These are phyloP conservation scores for Trichoderma hamatum DNA, from an alignment of 2,329 filamentous ascomycete genomes.

Conservation along the genomic window DNA sequence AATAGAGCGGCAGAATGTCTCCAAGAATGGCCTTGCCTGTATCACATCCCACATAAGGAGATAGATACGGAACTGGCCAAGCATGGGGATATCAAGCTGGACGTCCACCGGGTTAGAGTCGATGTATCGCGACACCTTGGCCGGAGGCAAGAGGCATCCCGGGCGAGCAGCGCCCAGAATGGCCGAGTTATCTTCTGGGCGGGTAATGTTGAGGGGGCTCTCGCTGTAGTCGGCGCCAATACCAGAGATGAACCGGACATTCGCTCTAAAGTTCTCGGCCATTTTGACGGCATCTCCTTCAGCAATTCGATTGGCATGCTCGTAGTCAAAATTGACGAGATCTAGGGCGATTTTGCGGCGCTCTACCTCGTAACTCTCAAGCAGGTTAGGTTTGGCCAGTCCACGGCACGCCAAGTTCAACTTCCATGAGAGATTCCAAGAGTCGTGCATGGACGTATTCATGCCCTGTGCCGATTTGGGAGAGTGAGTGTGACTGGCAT, in stretches of 20 bases:
- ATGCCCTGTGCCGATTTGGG: slow-evolving; percentile 72
- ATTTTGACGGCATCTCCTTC: slow-evolving; percentile 65
- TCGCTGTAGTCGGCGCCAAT: slow-evolving; percentile 65
- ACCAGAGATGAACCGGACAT: slow-evolving; percentile 74
- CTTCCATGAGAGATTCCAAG: slow-evolving; percentile 60
- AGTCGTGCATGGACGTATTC: slow-evolving; percentile 74
- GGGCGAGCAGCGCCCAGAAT: slow-evolving; percentile 54
- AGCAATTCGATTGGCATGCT: slow-evolving; percentile 61
- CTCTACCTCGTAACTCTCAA: slow-evolving; percentile 56
- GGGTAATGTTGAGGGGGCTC: slow-evolving; percentile 53
- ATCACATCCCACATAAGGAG: slow-evolving; percentile 68
- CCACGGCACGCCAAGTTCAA: slow-evolving; percentile 52
- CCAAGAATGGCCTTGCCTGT: slow-evolving; percentile 59
- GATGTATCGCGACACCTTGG: slow-evolving; percentile 72
- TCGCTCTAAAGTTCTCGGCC: slow-evolving; percentile 69
- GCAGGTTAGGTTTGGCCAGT: slow-evolving; percentile 45
- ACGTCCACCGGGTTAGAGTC: slow-evolving; percentile 79
- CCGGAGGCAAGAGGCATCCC: slow-evolving; percentile 63
- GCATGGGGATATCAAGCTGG: slow-evolving; percentile 75
- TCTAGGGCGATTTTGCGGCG: slow-evolving; percentile 64
- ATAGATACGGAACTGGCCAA: slow-evolving; percentile 77
- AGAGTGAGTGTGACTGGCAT: slow-evolving; percentile 57
- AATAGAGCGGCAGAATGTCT: slow-evolving; percentile 60
- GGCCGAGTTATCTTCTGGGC: slow-evolving; percentile 39
- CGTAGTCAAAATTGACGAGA: slow-evolving; percentile 66